Evolutionary conservation across 805 yeast species (phyloP).

Genomic region (Candida methanosorbosa): DNA sequence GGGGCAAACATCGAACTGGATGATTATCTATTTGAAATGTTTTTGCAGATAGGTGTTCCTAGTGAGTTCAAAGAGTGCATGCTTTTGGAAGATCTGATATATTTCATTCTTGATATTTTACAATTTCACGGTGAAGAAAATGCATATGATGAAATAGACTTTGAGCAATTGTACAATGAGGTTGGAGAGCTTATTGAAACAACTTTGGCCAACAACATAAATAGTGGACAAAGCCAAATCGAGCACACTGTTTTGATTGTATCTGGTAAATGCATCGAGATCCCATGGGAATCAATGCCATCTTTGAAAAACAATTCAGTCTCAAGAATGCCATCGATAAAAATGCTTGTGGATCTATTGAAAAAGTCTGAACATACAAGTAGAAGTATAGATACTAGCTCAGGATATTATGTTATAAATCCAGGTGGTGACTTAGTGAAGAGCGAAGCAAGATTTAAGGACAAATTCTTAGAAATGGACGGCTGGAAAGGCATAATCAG

Average conservation of each 20-base stretch:
- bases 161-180: conserved; percentile 44
- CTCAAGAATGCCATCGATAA: conserved; percentile 68
- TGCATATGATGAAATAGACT: conserved; percentile 57
- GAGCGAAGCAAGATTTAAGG: conserved; percentile 53
- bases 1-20: conserved; percentile 25
- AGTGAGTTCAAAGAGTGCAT: conserved; percentile 18
- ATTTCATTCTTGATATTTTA: conserved; percentile 51
- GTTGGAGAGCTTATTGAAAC: conserved; percentile 35
- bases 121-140: conserved; percentile 56
- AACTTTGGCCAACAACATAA: conserved; percentile 10
- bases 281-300: conserved; percentile 89
- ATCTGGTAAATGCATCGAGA: conserved; percentile 50
- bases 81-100: conserved; percentile 50
- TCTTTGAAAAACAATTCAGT: conserved; percentile 46
- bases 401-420: conserved; percentile 62
- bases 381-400: conserved; percentile 11
- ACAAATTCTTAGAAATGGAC: conserved; percentile 27
- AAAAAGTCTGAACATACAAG: conserved; percentile 5
- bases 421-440: conserved; percentile 71
- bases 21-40: conserved; percentile 39
- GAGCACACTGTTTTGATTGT: conserved; percentile 65
- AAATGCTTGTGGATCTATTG: conserved; percentile 32
- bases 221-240: background rate
- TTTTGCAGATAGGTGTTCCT: conserved; percentile 20
- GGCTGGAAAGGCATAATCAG: conserved; percentile 52